phyloP scores from a whole-genome alignment of 148 eudicot genomes.

The Pouteria glomerata region DNA sequence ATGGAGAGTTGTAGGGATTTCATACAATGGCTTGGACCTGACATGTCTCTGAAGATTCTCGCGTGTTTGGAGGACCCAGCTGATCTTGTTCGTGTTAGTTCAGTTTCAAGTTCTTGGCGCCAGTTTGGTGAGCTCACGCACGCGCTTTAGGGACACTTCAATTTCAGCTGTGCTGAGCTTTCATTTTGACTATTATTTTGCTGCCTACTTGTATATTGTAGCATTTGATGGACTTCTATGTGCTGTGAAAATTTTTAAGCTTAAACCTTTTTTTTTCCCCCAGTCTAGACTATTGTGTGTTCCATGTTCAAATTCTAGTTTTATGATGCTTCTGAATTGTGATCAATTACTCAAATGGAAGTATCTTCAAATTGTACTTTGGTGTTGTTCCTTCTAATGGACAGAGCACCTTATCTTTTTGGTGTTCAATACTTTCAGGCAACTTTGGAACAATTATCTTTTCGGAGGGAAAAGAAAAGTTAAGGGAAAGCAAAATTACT shows the following conservation, averaged over 20 bases:
- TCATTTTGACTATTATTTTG: neutral
- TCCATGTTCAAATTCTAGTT: neutral
- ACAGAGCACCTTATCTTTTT: neutral
- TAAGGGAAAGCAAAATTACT: no score
- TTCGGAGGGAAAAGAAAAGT: no score
- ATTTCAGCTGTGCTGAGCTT: neutral
- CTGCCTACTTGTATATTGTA: neutral
- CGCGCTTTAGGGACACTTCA: neutral
- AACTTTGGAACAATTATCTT: no score
- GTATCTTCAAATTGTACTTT: neutral
- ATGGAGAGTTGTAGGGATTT: constrained; percentile 36
- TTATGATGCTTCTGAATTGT: neutral
- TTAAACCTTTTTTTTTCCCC: neutral
- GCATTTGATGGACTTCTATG: neutral
- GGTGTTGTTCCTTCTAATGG: neutral
- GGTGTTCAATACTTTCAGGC: neutral
- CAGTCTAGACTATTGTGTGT: neutral
- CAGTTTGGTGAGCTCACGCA: constrained; percentile 37
- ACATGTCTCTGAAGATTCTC: constrained; percentile 34
- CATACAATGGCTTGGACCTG: constrained; percentile 36
- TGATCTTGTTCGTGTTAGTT: constrained; percentile 30
- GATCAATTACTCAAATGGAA: neutral
- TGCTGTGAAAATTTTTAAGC: neutral
- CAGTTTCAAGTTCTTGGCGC: constrained; percentile 44
- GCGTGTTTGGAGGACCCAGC: constrained; percentile 35